Evolutionary conservation across 169 alveolate species (phyloP).

Genomic region (Toxoplasma gondii): DNA sequence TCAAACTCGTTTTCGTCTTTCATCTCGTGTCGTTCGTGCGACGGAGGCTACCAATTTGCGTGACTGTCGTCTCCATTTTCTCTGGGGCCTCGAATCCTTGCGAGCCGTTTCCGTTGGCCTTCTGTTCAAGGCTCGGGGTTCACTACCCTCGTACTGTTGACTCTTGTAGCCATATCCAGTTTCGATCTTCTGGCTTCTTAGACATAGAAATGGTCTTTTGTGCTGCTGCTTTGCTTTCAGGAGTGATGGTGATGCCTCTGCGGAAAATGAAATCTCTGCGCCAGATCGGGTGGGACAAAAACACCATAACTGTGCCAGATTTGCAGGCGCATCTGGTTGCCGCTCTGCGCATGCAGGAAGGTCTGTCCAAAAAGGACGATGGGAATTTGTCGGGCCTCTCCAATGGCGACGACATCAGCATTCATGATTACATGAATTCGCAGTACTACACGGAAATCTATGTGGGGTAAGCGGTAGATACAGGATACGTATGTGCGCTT

Average conservation of each 20-base stretch:
- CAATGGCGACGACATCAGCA: conserved; percentile 36
- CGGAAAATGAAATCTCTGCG: conserved; percentile 1
- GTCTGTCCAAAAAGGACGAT: neutral
- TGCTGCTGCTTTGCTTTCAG: neutral
- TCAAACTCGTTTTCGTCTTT: too few species aligned
- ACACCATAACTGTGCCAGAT: neutral
- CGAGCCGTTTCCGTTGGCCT: too few species aligned
- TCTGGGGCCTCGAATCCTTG: too few species aligned
- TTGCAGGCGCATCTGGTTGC: neutral
- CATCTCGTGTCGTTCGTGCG: too few species aligned
- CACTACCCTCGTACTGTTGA: too few species aligned
- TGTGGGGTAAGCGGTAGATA: conserved; percentile 70
- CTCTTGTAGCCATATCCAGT: too few species aligned
- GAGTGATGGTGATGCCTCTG: neutral
- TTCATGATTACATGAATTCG: conserved; percentile 67
- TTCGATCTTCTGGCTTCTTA: too few species aligned
- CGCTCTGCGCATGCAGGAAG: neutral
- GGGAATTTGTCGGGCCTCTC: neutral
- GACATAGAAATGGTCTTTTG: too few species aligned
- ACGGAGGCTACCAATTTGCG: too few species aligned
- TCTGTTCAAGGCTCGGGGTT: too few species aligned
- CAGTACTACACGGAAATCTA: conserved; percentile 69
- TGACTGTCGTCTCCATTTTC: too few species aligned
- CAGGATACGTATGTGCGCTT: too few species aligned
- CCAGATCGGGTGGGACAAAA: conserved; percentile 16